Percentiles rank a stretch among this genome's conserved stretches.
phyloP scores from a whole-genome alignment of 2,329 filamentous ascomycete genomes.

The Pestalotiopsis sp. region DNA sequence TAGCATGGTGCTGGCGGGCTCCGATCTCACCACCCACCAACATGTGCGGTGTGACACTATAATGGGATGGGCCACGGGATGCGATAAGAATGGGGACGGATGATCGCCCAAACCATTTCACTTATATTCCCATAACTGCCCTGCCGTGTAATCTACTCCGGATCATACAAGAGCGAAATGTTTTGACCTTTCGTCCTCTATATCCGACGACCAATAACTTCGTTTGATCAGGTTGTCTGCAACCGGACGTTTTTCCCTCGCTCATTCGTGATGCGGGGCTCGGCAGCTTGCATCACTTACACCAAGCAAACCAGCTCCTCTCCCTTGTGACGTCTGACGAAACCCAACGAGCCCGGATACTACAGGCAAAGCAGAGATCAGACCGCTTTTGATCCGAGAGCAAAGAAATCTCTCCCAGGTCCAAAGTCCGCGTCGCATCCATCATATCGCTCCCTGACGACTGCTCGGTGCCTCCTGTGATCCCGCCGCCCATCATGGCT shows the following conservation, averaged over 20 bases:
- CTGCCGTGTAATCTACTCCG: too few relatives aligned
- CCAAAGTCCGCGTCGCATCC: neutral
- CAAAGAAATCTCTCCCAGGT: neutral
- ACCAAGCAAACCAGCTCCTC: neutral
- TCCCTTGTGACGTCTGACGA: neutral
- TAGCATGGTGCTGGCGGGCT: neutral
- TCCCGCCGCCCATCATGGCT: neutral
- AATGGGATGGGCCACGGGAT: conserved; percentile 5
- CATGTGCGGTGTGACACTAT: conserved; percentile 8
- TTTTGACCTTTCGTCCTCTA: neutral
- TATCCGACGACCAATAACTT: neutral
- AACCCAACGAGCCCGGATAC: neutral
- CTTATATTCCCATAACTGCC: neutral
- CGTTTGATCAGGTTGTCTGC: neutral
- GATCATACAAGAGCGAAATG: neutral
- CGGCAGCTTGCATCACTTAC: neutral
- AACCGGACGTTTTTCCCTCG: neutral
- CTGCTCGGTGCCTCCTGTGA: neutral
- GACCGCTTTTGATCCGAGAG: neutral
- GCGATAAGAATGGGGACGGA: conserved; percentile 9
- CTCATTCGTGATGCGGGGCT: conserved; percentile 11
- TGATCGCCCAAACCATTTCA: neutral
- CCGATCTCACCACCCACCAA: neutral
- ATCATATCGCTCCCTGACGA: neutral
- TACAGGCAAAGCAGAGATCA: neutral